These are phyloP conservation scores for Monosporascus sp. DNA, from an alignment of 2,329 filamentous ascomycete species.

Conservation along the genomic window DNA sequence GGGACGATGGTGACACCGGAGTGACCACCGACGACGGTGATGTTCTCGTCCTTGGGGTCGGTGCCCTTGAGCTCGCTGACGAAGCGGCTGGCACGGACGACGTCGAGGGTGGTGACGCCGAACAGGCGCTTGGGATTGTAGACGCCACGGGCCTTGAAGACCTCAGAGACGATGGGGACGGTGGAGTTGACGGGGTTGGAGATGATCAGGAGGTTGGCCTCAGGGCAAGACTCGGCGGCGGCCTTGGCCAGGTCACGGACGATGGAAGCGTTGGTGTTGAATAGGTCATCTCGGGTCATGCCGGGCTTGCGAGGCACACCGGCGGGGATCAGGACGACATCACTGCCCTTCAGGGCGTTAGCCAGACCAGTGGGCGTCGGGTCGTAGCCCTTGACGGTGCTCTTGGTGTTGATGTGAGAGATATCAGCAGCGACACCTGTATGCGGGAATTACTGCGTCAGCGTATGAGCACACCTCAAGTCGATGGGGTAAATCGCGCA, in stretches of 20 bases:
- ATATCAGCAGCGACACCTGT: slow-evolving; percentile 96
- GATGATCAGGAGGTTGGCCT: slow-evolving; percentile 96
- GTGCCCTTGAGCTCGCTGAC: slow-evolving; percentile 89
- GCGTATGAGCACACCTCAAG: neutral
- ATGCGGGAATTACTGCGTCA: slow-evolving; percentile 2
- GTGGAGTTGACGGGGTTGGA: slow-evolving; percentile 99
- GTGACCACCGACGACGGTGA: slow-evolving; percentile 96
- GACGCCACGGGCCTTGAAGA: slow-evolving; percentile 91
- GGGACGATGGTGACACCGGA: slow-evolving; percentile 97
- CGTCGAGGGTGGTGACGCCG: slow-evolving; percentile 98
- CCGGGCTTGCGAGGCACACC: slow-evolving; percentile 98
- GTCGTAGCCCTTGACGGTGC: slow-evolving; percentile 84
- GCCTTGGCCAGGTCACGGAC: slow-evolving; percentile 98
- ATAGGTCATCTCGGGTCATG: slow-evolving; percentile 99
- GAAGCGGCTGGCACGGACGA: slow-evolving; percentile 96
- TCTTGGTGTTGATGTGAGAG: slow-evolving; percentile 99
- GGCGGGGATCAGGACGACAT: slow-evolving; percentile 95
- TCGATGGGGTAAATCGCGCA: neutral
- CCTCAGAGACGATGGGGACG: slow-evolving; percentile 93
- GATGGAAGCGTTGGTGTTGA: slow-evolving; percentile 99
- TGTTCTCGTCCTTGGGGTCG: slow-evolving; percentile 88
- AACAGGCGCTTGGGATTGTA: slow-evolving; percentile 99
- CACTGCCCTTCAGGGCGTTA: slow-evolving; percentile 75
- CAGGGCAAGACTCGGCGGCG: slow-evolving; percentile 77
- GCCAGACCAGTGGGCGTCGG: slow-evolving; percentile 70